Conservation (phyloP, 2,329 filamentous ascomycete genomes). For the Apiospora arundinis region DNA sequence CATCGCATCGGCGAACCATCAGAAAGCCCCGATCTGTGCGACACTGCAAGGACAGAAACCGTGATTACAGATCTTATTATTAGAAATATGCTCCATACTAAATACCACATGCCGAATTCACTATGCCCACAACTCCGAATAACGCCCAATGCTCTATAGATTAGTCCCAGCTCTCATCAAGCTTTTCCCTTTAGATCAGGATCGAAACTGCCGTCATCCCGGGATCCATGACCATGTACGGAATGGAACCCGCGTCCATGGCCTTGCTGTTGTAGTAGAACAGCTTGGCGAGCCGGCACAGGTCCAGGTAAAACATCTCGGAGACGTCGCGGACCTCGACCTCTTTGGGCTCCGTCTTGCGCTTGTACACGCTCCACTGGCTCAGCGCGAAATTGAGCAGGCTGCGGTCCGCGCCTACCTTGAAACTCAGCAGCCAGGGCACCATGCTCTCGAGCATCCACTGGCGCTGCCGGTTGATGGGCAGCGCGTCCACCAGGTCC, state of each 20-base stretch:
- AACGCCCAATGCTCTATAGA: not conserved
- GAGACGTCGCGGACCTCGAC: constrained; percentile 34
- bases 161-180: not conserved
- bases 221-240: constrained; percentile 48
- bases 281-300: constrained; percentile 36
- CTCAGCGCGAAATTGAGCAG: constrained; percentile 49
- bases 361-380: constrained; percentile 40
- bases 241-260: constrained; percentile 43
- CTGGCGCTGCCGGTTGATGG: constrained; percentile 47
- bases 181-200: constrained; percentile 27
- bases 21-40: not conserved
- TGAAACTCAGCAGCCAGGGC: constrained; percentile 52
- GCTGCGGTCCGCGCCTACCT: constrained; percentile 47
- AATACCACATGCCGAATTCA: not conserved
- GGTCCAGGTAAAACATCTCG: constrained; percentile 36
- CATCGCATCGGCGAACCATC: not conserved
- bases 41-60: not conserved
- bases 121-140: not conserved
- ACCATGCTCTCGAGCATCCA: constrained; percentile 54
- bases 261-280: constrained; percentile 40
- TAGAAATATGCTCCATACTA: not conserved
- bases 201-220: constrained; percentile 45
- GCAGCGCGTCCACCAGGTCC: constrained; percentile 47
- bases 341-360: constrained; percentile 32
- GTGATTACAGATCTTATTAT: not conserved